Conservation (phyloP, 345 rosid species). For the Eucalyptus erythrocorys region DNA sequence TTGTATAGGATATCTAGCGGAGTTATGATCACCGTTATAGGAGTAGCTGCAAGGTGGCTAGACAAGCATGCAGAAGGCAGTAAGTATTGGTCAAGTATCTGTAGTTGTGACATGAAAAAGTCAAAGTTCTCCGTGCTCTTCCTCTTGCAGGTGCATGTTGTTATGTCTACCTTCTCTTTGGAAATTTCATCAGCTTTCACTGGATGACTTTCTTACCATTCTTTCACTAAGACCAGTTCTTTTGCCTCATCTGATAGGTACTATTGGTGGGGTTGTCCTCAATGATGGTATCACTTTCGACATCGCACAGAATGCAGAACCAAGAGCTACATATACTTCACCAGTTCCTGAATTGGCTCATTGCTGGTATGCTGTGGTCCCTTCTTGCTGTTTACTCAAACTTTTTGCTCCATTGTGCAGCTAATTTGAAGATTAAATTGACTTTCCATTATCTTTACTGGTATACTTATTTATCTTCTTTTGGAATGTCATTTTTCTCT, state of each 20-base stretch:
- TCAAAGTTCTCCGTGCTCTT: conserved; percentile 46
- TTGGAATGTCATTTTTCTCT: not conserved
- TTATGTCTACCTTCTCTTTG: not conserved
- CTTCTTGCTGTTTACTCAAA: not conserved
- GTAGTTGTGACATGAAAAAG: conserved; percentile 29
- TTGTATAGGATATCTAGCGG: conserved; percentile 68
- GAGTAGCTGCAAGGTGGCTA: conserved; percentile 72
- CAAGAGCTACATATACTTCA: conserved; percentile 68
- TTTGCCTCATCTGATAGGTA: conserved; percentile 18
- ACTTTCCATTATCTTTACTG: not conserved
- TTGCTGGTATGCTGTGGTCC: conserved; percentile 43
- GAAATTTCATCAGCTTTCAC: not conserved
- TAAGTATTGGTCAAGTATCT: conserved; percentile 61
- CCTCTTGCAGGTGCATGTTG: conserved; percentile 46
- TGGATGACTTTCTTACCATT: not conserved
- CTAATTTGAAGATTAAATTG: not conserved
- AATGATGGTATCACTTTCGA: conserved; percentile 66
- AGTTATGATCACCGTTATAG: conserved; percentile 45
- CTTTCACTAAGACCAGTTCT: not conserved
- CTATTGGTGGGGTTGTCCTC: conserved; percentile 74
- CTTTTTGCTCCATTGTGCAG: not conserved
- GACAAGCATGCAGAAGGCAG: conserved; percentile 52
- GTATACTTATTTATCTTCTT: not conserved
- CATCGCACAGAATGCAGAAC: conserved; percentile 80
- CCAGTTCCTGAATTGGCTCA: conserved; percentile 75